phyloP scores from a whole-genome alignment of 108 stramenopile genomes.

The Fistulifera pelliculosa region DNA sequence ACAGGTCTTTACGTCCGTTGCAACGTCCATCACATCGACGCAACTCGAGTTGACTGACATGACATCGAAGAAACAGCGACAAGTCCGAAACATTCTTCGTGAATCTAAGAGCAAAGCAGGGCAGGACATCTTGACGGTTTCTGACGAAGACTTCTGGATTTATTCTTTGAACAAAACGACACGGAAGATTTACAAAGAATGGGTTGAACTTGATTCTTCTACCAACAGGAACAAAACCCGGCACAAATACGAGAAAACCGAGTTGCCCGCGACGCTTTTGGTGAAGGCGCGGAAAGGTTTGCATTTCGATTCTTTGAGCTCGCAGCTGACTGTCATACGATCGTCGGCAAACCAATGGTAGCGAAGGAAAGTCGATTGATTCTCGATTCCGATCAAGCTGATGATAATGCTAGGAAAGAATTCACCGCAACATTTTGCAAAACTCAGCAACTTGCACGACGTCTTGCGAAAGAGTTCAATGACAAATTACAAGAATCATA shows the following conservation, averaged over 20 bases:
- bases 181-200: too few species aligned
- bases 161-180: background rate
- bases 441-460: constrained; percentile 30
- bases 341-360: constrained; percentile 29
- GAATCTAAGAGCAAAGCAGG: background rate
- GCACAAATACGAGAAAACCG: background rate
- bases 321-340: constrained; percentile 22
- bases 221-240: background rate
- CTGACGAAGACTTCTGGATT: too few species aligned
- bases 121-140: too few species aligned
- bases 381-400: constrained; percentile 6
- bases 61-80: background rate
- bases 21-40: background rate
- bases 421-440: constrained; percentile 34
- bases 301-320: constrained; percentile 33
- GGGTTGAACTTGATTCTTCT: too few species aligned
- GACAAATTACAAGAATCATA: constrained; percentile 10
- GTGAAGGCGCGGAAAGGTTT: constrained; percentile 50
- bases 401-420: constrained; percentile 7
- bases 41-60: background rate
- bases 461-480: constrained; percentile 36
- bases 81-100: background rate
- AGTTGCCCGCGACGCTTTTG: constrained; percentile 12
- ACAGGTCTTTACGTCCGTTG: background rate
- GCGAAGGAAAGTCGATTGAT: constrained; percentile 47